Evolutionary conservation across 805 yeast species (phyloP).

Genomic region (Metschnikowia colocasiae): DNA sequence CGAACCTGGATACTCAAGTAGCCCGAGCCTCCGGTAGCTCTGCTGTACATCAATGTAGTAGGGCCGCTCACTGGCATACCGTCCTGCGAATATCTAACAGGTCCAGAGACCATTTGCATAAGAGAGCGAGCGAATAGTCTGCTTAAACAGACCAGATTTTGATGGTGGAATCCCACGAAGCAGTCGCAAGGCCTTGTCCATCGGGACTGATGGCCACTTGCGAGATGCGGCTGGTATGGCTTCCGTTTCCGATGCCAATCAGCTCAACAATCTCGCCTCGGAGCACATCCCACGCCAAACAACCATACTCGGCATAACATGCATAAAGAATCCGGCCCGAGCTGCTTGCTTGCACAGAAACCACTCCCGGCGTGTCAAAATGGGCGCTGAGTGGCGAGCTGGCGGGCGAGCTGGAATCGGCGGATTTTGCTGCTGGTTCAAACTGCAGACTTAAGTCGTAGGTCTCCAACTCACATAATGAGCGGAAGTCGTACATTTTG

Average conservation of each 20-base stretch:
- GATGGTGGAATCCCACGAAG: conserved; percentile 76
- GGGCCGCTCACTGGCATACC: background rate
- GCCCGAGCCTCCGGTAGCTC: background rate
- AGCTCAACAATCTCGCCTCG: conserved; percentile 62
- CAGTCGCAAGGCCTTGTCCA: conserved; percentile 73
- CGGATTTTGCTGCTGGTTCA: conserved; percentile 10
- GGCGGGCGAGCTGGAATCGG: conserved; percentile 8
- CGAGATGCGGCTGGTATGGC: conserved; percentile 56
- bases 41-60: background rate
- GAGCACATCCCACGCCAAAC: conserved; percentile 74
- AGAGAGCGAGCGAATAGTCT: no score
- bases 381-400: conserved; percentile 23
- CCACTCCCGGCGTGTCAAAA: conserved; percentile 64
- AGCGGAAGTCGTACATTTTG: conserved; percentile 68
- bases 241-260: conserved; percentile 46
- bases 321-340: conserved; percentile 74
- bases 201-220: conserved; percentile 66
- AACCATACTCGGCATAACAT: conserved; percentile 72
- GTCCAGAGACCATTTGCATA: no score
- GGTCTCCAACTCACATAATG: conserved; percentile 62
- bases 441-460: conserved; percentile 35
- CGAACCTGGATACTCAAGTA: background rate
- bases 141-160: conserved; percentile 51
- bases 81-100: background rate
- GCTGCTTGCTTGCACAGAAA: conserved; percentile 65